Evolutionary conservation across 495 filamentous ascomycete species (phyloP), one percentile per base, ranked within the genome.

Genomic region (Daldinia vernicosa): DNA sequence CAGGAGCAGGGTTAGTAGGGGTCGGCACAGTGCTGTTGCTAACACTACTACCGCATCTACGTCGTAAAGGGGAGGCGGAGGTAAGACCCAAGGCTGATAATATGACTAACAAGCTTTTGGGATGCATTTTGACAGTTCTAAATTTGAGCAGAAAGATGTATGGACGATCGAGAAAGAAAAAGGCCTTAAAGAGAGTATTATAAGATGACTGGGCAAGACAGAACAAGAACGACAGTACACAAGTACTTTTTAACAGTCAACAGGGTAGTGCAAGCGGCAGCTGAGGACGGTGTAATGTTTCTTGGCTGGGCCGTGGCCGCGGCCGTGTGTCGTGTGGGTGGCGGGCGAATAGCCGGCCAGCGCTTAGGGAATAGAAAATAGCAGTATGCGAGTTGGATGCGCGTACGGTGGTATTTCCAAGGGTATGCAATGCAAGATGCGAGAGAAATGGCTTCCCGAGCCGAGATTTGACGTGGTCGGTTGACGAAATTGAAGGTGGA

Each of bases 1-100:
- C 24, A 54, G 70, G 33, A 54, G 62, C 52, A 45, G 64, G 24
- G 27, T 68, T 39, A 33, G 63, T 61, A 33, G 56, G 39, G 11
- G 47, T 57, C 32, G 66, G 62, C 9, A 55, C 19, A 19, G 66
- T 70, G 22, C 26, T 40, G 55, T 64, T 74, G 43, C 59, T 61
- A 47, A 47, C 43, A 8, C 17, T 47, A 28, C 67, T 57, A 26
- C 63, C 54, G 55, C 75, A 77, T n/a, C 68, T 72, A 30, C 68
- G 63, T 30, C 66, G 65, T 65, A 77, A 24, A 50, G 75, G 75
- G 17, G 66, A 70, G 39, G 75, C 74, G 57, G 82, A 84, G 12
- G 77, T 67, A n/a, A 79, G 67, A 59, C 74, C 67, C 43, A 77
- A 37, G 30, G 63, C 76, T 54, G 79, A 75, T 8, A 74, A 63